phyloP scores from a whole-genome alignment of 1,139 yeast species.

The Candida tetrigidarum region DNA sequence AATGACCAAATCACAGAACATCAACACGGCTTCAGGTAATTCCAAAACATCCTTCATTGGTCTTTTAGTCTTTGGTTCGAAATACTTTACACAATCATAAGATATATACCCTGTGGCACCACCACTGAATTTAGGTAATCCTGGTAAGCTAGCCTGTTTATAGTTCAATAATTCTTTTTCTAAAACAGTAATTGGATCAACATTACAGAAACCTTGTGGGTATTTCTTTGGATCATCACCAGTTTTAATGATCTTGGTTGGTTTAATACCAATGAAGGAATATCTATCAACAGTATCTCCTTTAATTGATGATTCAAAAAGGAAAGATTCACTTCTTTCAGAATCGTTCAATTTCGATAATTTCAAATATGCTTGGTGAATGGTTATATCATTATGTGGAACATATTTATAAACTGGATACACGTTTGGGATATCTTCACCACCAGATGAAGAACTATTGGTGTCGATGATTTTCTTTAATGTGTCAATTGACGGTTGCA shows the following conservation, averaged over 20 bases:
- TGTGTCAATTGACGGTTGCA: constrained; percentile 67
- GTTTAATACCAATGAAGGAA: constrained; percentile 87
- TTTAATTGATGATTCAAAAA: constrained; percentile 85
- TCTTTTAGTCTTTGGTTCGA: constrained; percentile 87
- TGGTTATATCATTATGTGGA: constrained; percentile 78
- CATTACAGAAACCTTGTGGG: constrained; percentile 42
- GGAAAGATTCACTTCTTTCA: constrained; percentile 69
- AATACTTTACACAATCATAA: constrained; percentile 94
- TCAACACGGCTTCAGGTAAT: constrained; percentile 89
- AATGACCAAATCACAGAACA: constrained; percentile 88
- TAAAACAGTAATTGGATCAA: constrained; percentile 78
- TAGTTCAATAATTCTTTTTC: constrained; percentile 71
- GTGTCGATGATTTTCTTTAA: constrained; percentile 47
- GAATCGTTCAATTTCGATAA: constrained; percentile 71
- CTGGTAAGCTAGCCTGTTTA: constrained; percentile 76
- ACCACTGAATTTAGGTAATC: constrained; percentile 85
- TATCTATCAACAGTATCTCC: constrained; percentile 91
- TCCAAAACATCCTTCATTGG: constrained; percentile 76
- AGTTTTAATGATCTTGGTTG: constrained; percentile 79
- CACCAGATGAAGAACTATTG: constrained; percentile 27
- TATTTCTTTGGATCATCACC: constrained; percentile 52
- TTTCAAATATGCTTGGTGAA: constrained; percentile 88
- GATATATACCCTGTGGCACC: constrained; percentile 97
- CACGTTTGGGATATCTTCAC: constrained; percentile 50
- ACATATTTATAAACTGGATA: constrained; percentile 82